phyloP scores from a whole-genome alignment of 371 early-diverging fungal species.

The Racocetra persica region DNA sequence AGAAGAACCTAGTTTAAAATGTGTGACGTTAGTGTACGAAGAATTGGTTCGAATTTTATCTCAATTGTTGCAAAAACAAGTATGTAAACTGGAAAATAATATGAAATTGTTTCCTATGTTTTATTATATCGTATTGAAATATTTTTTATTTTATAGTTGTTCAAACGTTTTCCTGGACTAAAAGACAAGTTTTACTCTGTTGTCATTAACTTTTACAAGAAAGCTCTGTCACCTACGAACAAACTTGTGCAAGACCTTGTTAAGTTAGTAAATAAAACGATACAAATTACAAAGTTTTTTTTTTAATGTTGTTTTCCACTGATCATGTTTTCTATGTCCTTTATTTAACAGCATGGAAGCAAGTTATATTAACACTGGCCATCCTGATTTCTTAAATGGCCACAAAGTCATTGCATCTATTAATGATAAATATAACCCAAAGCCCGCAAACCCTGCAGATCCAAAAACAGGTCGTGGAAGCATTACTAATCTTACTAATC shows the following conservation, averaged over 20 bases:
- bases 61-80: conserved; percentile 88
- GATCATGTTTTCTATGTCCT: neutral
- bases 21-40: conserved; percentile 93
- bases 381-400: conserved; percentile 97
- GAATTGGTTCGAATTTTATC: conserved; percentile 94
- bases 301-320: neutral
- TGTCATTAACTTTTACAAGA: conserved; percentile 92
- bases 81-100: conserved; percentile 41
- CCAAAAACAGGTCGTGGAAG: conserved; percentile 57
- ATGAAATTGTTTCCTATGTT: neutral
- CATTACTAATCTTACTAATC: conserved; percentile 51
- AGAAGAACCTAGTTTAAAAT: conserved; percentile 96
- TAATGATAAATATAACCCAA: conserved; percentile 80
- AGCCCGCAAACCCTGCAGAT: conserved; percentile 58
- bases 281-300: conserved; percentile 23
- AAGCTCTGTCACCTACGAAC: conserved; percentile 88
- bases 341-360: conserved; percentile 79
- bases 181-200: conserved; percentile 90
- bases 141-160: conserved; percentile 58
- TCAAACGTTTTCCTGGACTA: conserved; percentile 94
- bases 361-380: conserved; percentile 97
- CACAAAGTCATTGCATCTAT: conserved; percentile 96
- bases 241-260: conserved; percentile 94
- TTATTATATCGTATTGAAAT: neutral
- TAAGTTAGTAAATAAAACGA: conserved; percentile 56